A percentile compares a stretch with the other conserved stretches of the same genome.
These are phyloP conservation scores for Parachaetomium inaequale DNA, from an alignment of 495 filamentous ascomycete genomes.

Conservation along the genomic window DNA sequence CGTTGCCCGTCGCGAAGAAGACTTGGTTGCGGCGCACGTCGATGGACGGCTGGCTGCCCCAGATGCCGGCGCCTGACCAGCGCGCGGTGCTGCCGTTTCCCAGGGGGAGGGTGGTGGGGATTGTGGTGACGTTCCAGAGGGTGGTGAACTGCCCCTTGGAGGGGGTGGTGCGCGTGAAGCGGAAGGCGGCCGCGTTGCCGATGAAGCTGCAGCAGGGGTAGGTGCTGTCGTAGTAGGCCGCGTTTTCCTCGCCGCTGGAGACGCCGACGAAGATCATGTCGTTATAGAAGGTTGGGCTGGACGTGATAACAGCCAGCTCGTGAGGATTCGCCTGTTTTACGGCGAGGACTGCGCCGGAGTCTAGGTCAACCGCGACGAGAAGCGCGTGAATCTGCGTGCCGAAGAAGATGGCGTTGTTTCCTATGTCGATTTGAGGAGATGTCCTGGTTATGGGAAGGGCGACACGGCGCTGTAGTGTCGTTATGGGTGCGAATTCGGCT, in stretches of 20 bases:
- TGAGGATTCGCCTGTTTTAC: slow-evolving; percentile 31
- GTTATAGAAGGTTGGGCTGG: slow-evolving; percentile 31
- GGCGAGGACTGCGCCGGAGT: slow-evolving; percentile 27
- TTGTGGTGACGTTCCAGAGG: slow-evolving; percentile 30
- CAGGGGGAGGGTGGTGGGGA: slow-evolving; percentile 20
- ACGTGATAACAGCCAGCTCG: slow-evolving; percentile 33
- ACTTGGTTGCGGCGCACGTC: slow-evolving; percentile 33
- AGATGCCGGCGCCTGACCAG: slow-evolving; percentile 37
- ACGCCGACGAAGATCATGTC: slow-evolving; percentile 32
- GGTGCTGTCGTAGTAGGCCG: slow-evolving; percentile 11
- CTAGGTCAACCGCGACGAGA: slow-evolving; percentile 32
- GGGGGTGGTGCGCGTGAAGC: slow-evolving; percentile 20
- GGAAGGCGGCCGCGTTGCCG: slow-evolving; percentile 32
- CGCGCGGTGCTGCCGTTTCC: not conserved
- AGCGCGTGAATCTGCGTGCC: slow-evolving; percentile 36
- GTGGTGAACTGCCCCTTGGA: slow-evolving; percentile 21
- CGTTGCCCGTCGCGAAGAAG: slow-evolving; percentile 29
- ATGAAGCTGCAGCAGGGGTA: slow-evolving; percentile 41
- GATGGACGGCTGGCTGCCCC: slow-evolving; percentile 43
- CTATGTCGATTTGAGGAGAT: slow-evolving; percentile 30
- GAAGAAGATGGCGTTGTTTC: slow-evolving; percentile 33
- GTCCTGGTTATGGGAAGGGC: slow-evolving; percentile 11
- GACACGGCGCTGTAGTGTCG: not conserved
- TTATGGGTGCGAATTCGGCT: not conserved
- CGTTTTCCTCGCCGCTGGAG: slow-evolving; percentile 33